Base-by-base conservation (phyloP, 805 yeast species). In the Pichia cabralensis region DNA sequence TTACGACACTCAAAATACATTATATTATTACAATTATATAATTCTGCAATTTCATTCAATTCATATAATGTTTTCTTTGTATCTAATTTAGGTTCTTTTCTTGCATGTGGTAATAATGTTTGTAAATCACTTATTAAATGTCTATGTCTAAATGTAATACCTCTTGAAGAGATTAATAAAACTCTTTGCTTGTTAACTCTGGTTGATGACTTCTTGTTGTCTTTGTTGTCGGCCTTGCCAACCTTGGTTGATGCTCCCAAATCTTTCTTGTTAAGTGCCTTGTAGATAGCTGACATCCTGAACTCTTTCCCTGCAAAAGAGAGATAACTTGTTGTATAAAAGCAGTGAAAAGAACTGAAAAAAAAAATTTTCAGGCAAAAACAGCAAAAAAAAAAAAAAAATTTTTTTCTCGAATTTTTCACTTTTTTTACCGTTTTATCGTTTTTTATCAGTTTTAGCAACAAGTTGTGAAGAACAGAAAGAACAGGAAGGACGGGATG, bases 61-160 rank as follows among this genome's bases (percentile, higher is more conserved):
- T 86, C 89, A 55, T 74, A 72, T 43, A 89, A 69, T 57, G 84
- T 83, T 56, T 88, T 83, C 62, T 92, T 92, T 39, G 88, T 79
- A 60, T 92, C 98, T 51, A 89, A 70, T 57, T 92, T 92, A 41
- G 96, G 94, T 62, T 92, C 98, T 55, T 88, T 89, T 58, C 96
- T 77, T 27, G 95, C 80, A 55, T 92, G 98, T 37, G 98, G 98
- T 56, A 92, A 62, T 56, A 92, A 65, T 16, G 74, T 61, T 45
- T 75, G 64, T 42, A 92, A 63, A 61, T 92, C 97, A 46, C 73
- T 71, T 43, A 92, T 84, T 51, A 92, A 64, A 61, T 92, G 97
- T 53, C 98, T 86, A 55, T 92, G 97, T 64, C 98, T 80, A 56
- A 66, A 85, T 20, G 95, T 86, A 38, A 89, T 82, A 46, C 98